Evolutionary conservation across 306 rosid genomes (phyloP).

Genomic region (Alnus glutinosa): DNA sequence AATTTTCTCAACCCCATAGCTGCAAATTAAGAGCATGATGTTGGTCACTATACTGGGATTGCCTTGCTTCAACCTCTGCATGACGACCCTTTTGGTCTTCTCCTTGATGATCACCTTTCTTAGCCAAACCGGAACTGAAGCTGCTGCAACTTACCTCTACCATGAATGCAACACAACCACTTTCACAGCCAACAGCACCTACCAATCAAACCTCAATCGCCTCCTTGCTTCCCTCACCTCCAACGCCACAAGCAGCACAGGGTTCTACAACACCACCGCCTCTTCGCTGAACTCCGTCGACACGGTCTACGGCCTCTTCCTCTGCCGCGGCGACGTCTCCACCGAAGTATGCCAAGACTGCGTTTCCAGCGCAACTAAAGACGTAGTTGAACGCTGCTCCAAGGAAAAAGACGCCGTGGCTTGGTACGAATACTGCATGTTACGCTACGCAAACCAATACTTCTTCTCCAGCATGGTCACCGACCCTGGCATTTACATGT

Average conservation of each 20-base stretch:
- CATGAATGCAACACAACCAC: no score
- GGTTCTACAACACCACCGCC: constrained; percentile 43
- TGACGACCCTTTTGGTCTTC: no score
- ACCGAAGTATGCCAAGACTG: constrained; percentile 44
- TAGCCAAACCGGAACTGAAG: no score
- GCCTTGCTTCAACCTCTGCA: no score
- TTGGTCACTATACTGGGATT: no score
- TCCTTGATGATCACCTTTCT: no score
- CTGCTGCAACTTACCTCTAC: no score
- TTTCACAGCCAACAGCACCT: no score
- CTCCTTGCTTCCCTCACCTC: background rate
- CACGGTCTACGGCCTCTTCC: constrained; percentile 43
- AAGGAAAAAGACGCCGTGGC: constrained; percentile 31
- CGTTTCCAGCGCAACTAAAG: constrained; percentile 30
- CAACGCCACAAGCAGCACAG: constrained; percentile 26
- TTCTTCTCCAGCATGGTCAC: constrained; percentile 28
- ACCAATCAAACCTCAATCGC: no score
- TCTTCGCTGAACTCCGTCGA: background rate
- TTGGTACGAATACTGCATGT: constrained; percentile 50
- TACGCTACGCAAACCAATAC: constrained; percentile 35
- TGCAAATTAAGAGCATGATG: no score
- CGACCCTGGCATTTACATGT: no score
- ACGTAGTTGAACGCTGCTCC: constrained; percentile 28
- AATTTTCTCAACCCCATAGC: no score
- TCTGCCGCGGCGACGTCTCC: constrained; percentile 48